Evolutionary conservation across 2,329 filamentous ascomycete genomes (phyloP).

Genomic region (Cladorrhinum sp.): DNA sequence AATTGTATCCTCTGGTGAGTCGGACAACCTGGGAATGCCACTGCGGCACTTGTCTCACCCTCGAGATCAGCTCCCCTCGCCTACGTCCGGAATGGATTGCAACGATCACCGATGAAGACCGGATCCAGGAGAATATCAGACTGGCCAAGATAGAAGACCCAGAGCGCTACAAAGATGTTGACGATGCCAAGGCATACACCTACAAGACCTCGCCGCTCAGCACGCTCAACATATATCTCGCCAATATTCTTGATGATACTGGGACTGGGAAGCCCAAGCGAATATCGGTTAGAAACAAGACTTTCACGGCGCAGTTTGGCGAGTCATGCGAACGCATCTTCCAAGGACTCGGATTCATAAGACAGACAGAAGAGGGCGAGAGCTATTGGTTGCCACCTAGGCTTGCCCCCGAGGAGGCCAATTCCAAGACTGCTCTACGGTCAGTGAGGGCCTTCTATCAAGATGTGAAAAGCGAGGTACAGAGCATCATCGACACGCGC

Average conservation of each 20-base stretch:
- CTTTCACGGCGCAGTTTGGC: slow-evolving; percentile 53
- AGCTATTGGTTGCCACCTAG: slow-evolving; percentile 36
- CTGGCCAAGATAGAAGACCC: slow-evolving; percentile 40
- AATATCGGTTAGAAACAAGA: slow-evolving; percentile 56
- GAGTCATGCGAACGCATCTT: slow-evolving; percentile 47
- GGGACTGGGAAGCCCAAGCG: slow-evolving; percentile 35
- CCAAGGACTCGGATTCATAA: slow-evolving; percentile 47
- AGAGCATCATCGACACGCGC: slow-evolving; percentile 37
- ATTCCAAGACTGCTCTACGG: slow-evolving; percentile 32
- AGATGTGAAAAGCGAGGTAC: slow-evolving; percentile 48
- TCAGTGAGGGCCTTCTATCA: slow-evolving; percentile 48
- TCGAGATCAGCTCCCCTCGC: slow-evolving; percentile 51
- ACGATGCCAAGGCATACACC: slow-evolving; percentile 30
- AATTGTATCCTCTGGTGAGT: background rate
- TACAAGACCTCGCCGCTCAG: slow-evolving; percentile 41
- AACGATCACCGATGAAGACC: slow-evolving; percentile 44
- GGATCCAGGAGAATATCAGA: slow-evolving; percentile 40
- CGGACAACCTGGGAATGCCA: slow-evolving; percentile 34
- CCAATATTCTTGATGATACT: slow-evolving; percentile 44
- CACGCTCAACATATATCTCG: slow-evolving; percentile 51
- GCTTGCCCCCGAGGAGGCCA: slow-evolving; percentile 37
- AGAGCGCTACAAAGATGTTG: slow-evolving; percentile 44
- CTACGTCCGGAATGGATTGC: slow-evolving; percentile 42
- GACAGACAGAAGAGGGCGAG: slow-evolving; percentile 38
- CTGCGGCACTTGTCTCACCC: slow-evolving; percentile 42